Percentiles rank a stretch among this genome's conserved stretches.
phyloP scores from a whole-genome alignment of 306 rosid species.

The Quercus bicolor region DNA sequence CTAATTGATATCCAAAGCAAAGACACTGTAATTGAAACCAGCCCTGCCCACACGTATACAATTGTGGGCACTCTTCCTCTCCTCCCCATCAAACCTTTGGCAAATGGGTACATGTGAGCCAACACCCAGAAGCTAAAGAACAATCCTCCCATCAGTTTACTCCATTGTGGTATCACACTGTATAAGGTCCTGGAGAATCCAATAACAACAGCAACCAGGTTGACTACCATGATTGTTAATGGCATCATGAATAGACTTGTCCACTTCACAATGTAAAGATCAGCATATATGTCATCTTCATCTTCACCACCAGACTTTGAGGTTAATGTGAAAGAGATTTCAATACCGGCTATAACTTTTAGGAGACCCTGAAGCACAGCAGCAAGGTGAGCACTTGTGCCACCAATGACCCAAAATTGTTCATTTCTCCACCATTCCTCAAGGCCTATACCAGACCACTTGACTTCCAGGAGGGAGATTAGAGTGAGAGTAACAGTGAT shows the following conservation, averaged over 20 bases:
- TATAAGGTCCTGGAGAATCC: slow-evolving; percentile 65
- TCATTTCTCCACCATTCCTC: slow-evolving; percentile 91
- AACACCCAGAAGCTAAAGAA: slow-evolving; percentile 87
- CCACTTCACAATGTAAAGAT: slow-evolving; percentile 76
- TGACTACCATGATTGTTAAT: slow-evolving; percentile 50
- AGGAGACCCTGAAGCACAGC: slow-evolving; percentile 76
- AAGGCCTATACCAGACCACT: slow-evolving; percentile 74
- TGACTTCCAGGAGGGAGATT: slow-evolving; percentile 72
- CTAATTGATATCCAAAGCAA: slow-evolving; percentile 62
- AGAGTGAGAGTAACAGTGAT: slow-evolving; percentile 55
- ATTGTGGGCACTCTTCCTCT: slow-evolving; percentile 80
- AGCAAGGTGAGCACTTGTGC: slow-evolving; percentile 79
- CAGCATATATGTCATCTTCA: slow-evolving; percentile 56
- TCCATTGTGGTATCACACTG: slow-evolving; percentile 78
- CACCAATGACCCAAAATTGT: slow-evolving; percentile 87
- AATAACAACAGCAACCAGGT: slow-evolving; percentile 52
- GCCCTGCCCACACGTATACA: slow-evolving; percentile 68
- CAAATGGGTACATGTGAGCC: slow-evolving; percentile 86
- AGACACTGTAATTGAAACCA: slow-evolving; percentile 65
- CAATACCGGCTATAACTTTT: slow-evolving; percentile 67
- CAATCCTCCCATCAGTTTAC: slow-evolving; percentile 53
- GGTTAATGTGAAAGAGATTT: slow-evolving; percentile 66
- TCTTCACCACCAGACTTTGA: slow-evolving; percentile 62
- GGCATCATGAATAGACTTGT: slow-evolving; percentile 80
- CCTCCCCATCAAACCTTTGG: slow-evolving; percentile 87